Conservation (phyloP, 192 early-diverging fungal species). For the Phlyctochytrium planicorne region DNA sequence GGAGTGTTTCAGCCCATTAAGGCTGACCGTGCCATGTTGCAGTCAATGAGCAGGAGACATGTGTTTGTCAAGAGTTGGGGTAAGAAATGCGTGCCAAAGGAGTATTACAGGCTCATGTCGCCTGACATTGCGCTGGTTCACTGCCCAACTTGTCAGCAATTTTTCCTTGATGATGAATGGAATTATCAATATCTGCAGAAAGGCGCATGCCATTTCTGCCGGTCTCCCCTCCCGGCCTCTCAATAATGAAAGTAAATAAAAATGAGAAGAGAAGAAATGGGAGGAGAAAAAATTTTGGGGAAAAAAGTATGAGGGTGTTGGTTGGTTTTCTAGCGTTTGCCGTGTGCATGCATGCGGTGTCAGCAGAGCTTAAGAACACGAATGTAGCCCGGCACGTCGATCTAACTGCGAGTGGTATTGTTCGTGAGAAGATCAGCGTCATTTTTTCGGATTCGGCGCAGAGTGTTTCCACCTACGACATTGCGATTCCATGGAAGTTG, state of each 20-base stretch:
- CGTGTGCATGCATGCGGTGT: too few species aligned
- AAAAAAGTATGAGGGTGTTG: too few species aligned
- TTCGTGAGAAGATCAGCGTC: slow-evolving; percentile 47
- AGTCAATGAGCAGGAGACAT: slow-evolving; percentile 32
- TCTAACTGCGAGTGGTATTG: slow-evolving; percentile 47
- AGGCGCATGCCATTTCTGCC: slow-evolving; percentile 52
- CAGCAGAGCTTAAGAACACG: slow-evolving; percentile 35
- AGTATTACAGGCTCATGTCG: slow-evolving; percentile 40
- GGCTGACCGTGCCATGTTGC: slow-evolving; percentile 32
- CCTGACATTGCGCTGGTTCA: slow-evolving; percentile 37
- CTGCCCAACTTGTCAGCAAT: slow-evolving; percentile 47
- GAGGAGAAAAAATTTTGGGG: too few species aligned
- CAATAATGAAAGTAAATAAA: too few species aligned
- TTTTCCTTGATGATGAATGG: slow-evolving; percentile 60
- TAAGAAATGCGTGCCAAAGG: slow-evolving; percentile 27
- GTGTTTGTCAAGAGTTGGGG: slow-evolving; percentile 47
- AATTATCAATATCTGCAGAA: slow-evolving; percentile 44
- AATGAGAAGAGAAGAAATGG: too few species aligned
- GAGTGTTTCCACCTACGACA: slow-evolving; percentile 29
- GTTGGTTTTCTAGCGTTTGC: too few species aligned
- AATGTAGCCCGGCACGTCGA: slow-evolving; percentile 68
- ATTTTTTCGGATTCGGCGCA: slow-evolving; percentile 41
- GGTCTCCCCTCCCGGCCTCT: too few species aligned
- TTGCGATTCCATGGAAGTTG: slow-evolving; percentile 23
- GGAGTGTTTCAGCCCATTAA: slow-evolving; percentile 32